Base-by-base conservation (phyloP, 805 yeast species). In the Candida qinlingensis region DNA sequence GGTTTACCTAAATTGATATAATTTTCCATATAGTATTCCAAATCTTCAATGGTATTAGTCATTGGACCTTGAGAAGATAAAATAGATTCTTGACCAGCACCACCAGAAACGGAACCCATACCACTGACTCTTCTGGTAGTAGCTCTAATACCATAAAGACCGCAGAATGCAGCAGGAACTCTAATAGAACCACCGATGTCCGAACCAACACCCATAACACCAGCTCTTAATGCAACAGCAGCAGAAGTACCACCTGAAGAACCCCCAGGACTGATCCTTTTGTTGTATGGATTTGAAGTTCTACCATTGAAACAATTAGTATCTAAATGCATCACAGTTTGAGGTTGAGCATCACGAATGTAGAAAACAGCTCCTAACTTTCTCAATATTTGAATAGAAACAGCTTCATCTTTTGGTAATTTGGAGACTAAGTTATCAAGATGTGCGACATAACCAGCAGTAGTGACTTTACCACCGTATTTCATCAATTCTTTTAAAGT, bases 161-260 rank as follows among this genome's bases (percentile, higher is more conserved):
- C 86, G 43, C 77, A 70, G 58, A 75, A 81, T 0, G 85, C 86
- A 34, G 87, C 84, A 5, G 89, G 89, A 7, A 73, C 78, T 57
- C 89, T 73, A 48, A 84, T 77, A 11, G 83, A 77, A 3, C 89
- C 89, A 49, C 89, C 89, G 51, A 83, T 83, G 60, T 83, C 89
- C 28, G 85, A 77, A 34, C 88, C 88, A 42, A 80, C 69, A 28
- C 85, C 91, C 41, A 83, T 56, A 1, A 79, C 76, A 30, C 85
- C 78, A 3, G 79, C 83, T 46, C 75, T 76, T 54, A 77, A 67
- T 2, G 78, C 78, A 47, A 81, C 77, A 49, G 79, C 66, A 1
- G 85, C 81, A 51, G 87, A 83, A 58, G 82, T 87, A 54, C 89
- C 89, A 47, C 88, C 87, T 9, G 85, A 79, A 1, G 85, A 79